phyloP scores from a whole-genome alignment of 495 filamentous ascomycete species.

The Penicillium desertorum region DNA sequence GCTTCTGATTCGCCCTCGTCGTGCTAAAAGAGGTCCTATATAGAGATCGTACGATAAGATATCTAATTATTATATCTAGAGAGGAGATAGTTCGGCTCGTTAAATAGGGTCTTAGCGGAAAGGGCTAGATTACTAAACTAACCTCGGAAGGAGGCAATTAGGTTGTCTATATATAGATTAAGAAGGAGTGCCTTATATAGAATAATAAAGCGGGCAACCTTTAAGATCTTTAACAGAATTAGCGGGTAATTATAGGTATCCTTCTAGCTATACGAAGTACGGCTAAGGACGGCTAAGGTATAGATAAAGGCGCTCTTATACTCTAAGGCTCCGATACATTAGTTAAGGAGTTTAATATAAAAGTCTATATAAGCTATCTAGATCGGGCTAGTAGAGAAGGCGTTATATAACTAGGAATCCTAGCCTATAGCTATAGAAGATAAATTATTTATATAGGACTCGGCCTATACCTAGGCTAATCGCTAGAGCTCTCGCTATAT shows the following conservation, averaged over 20 bases:
- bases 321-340: slow-evolving; percentile 3
- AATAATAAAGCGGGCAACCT: slow-evolving; percentile 14
- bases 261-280: neutral
- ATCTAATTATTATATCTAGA: neutral
- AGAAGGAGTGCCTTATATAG: slow-evolving; percentile 13
- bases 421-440: no score
- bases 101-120: neutral
- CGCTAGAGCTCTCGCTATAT: slow-evolving; percentile 2
- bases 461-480: no score
- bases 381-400: no score
- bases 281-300: slow-evolving; percentile 5
- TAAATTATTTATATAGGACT: no score
- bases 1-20: neutral
- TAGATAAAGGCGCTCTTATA: slow-evolving; percentile 17
- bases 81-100: neutral
- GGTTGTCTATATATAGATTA: neutral
- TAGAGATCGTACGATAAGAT: neutral
- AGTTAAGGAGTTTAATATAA: slow-evolving; percentile 20
- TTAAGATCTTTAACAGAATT: slow-evolving; percentile 9
- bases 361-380: slow-evolving; percentile 10
- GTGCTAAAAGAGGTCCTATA: neutral
- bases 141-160: neutral
- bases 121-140: neutral
- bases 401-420: no score
- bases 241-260: slow-evolving; percentile 1